Conservation (phyloP, 2,329 filamentous ascomycete species). For the Ascochyta koolunga region DNA sequence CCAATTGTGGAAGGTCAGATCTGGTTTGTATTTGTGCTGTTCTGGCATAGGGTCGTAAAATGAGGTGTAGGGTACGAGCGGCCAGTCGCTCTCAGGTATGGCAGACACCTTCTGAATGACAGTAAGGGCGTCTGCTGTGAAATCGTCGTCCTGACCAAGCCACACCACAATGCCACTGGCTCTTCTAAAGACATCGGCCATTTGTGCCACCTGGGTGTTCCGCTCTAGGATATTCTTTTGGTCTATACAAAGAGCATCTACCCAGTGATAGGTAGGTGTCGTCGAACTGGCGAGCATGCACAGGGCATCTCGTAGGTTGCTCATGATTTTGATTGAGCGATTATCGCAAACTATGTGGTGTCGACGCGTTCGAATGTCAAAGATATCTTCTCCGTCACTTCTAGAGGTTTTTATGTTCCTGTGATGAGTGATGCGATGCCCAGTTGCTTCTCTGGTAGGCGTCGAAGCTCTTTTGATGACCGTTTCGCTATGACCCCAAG, state of each 20-base stretch:
- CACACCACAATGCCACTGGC: slow-evolving; percentile 37
- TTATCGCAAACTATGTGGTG: slow-evolving; percentile 29
- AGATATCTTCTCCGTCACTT: neutral
- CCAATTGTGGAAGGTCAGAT: slow-evolving; percentile 31
- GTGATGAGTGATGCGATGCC: neutral
- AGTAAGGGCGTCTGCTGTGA: slow-evolving; percentile 28
- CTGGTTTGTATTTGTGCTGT: slow-evolving; percentile 1
- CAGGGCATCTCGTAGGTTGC: slow-evolving; percentile 32
- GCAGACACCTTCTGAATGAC: slow-evolving; percentile 26
- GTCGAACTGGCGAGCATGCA: slow-evolving; percentile 26
- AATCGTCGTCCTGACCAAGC: slow-evolving; percentile 39
- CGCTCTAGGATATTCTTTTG: slow-evolving; percentile 33
- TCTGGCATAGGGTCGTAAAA: slow-evolving; percentile 25
- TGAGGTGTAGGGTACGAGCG: slow-evolving; percentile 27
- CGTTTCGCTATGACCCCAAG: slow-evolving; percentile 23
- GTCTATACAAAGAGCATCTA: slow-evolving; percentile 41
- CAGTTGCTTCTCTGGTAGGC: neutral
- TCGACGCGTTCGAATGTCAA: slow-evolving; percentile 4
- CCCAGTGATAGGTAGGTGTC: slow-evolving; percentile 33
- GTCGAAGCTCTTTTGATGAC: slow-evolving; percentile 4
- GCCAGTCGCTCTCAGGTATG: slow-evolving; percentile 28
- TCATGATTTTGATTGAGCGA: slow-evolving; percentile 25
- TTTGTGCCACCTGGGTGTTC: slow-evolving; percentile 35
- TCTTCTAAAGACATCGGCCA: slow-evolving; percentile 37
- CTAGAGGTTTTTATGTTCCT: neutral